Evolutionary conservation across 495 filamentous ascomycete genomes (phyloP).

Genomic region (Penicillium flavigenum): DNA sequence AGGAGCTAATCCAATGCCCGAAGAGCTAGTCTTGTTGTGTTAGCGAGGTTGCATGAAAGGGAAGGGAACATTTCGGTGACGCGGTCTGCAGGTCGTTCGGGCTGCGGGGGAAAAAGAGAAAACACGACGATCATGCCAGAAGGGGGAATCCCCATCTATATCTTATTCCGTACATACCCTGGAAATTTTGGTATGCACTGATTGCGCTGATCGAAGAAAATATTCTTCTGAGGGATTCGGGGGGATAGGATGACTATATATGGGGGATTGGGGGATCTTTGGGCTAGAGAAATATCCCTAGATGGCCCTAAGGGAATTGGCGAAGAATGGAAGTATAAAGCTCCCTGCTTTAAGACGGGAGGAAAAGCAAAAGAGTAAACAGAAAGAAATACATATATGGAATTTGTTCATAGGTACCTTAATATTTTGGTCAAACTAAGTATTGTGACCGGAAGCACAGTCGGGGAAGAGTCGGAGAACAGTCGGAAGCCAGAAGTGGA

Average conservation of each 20-base stretch:
- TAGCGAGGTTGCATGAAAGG: slow-evolving; percentile 26
- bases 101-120: slow-evolving; percentile 19
- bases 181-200: slow-evolving; percentile 18
- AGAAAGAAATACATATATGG: not conserved
- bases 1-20: slow-evolving; percentile 14
- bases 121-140: slow-evolving; percentile 35
- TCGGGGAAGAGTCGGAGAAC: not conserved
- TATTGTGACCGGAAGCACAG: slow-evolving; percentile 1
- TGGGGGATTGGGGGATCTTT: not conserved
- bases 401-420: slow-evolving; percentile 3
- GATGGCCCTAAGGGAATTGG: slow-evolving; percentile 5
- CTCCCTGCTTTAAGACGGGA: slow-evolving; percentile 17
- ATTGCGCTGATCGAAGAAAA: slow-evolving; percentile 8
- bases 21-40: slow-evolving; percentile 13
- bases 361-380: slow-evolving; percentile 7
- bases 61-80: slow-evolving; percentile 30
- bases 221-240: slow-evolving; percentile 2
- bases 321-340: slow-evolving; percentile 15
- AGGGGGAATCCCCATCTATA: slow-evolving; percentile 11
- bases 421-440: not conserved
- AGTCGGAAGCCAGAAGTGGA: slow-evolving; percentile 4
- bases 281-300: slow-evolving; percentile 17
- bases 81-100: slow-evolving; percentile 33
- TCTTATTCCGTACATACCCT: slow-evolving; percentile 23
- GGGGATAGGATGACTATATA: slow-evolving; percentile 14